phyloP scores from a whole-genome alignment of 257 asterid genomes.

The Capsicum chinense region DNA sequence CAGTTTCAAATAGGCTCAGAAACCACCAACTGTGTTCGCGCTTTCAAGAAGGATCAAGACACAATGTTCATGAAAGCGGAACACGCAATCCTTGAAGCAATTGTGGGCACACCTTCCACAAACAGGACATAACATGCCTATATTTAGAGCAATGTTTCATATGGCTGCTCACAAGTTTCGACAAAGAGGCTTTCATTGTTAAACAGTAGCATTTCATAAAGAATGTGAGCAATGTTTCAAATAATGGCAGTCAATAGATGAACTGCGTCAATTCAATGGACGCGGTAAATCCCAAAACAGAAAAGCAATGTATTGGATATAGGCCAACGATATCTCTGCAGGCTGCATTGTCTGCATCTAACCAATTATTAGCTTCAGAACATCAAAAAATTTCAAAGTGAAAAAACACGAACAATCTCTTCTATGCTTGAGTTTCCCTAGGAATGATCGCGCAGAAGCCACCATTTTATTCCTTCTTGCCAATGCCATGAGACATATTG shows the following conservation, averaged over 20 bases:
- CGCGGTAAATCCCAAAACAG: background rate
- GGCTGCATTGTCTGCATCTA: conserved; percentile 9
- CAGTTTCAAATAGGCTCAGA: no score
- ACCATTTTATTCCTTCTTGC: conserved; percentile 69
- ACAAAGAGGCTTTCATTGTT: background rate
- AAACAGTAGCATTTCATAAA: background rate
- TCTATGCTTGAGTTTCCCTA: background rate
- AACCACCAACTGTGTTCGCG: no score
- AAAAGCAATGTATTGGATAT: background rate
- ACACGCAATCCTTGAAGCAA: no score
- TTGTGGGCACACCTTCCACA: no score
- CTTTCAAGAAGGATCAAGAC: no score
- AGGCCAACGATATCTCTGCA: background rate
- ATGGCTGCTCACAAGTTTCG: background rate
- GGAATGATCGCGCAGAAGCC: background rate
- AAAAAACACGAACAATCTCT: conserved; percentile 1
- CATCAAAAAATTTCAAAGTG: background rate
- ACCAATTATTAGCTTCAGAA: conserved; percentile 25
- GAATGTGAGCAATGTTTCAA: background rate
- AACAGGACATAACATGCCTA: no score
- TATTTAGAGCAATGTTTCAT: no score
- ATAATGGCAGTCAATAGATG: background rate
- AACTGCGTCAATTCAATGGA: background rate
- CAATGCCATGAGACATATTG: conserved; percentile 81
- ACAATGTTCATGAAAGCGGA: no score